Evolutionary conservation across 116 monocot species (phyloP).

Genomic region (Trichopus zeylanicus): DNA sequence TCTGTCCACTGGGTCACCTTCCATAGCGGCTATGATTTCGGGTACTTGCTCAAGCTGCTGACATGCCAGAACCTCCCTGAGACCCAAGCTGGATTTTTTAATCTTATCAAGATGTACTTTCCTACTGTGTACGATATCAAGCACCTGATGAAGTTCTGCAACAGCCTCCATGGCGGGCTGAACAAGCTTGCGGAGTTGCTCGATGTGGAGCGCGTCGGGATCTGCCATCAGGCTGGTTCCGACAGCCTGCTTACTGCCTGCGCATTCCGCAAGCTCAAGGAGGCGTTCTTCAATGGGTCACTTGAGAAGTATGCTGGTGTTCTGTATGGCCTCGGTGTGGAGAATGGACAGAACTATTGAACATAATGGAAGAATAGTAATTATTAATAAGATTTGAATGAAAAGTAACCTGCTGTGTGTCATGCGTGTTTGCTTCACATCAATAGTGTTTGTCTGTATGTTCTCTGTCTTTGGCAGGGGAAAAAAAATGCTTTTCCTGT

Average conservation of each 20-base stretch:
- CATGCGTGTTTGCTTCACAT: neutral
- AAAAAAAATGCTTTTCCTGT: neutral
- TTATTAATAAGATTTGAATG: conserved; percentile 6
- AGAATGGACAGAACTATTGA: conserved; percentile 32
- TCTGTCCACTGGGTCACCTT: conserved; percentile 45
- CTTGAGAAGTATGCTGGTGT: conserved; percentile 49
- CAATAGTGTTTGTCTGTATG: neutral
- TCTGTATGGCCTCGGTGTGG: conserved; percentile 37
- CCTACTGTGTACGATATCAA: conserved; percentile 63
- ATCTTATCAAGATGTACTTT: conserved; percentile 54
- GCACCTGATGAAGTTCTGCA: conserved; percentile 74
- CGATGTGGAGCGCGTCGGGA: conserved; percentile 58
- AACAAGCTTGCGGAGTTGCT: conserved; percentile 62
- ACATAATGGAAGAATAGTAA: neutral
- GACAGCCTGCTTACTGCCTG: conserved; percentile 42
- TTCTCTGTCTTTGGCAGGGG: neutral
- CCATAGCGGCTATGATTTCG: conserved; percentile 32
- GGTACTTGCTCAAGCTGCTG: conserved; percentile 48
- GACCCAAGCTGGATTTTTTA: conserved; percentile 43
- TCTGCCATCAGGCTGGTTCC: conserved; percentile 71
- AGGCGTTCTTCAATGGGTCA: conserved; percentile 38
- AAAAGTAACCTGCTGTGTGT: conserved; percentile 1
- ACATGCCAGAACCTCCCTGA: conserved; percentile 48
- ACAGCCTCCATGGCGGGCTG: conserved; percentile 65
- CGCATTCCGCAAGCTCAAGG: conserved; percentile 44